Percentiles rank a stretch among this genome's conserved stretches.
These are phyloP conservation scores for Fallopia convolvulus DNA, from an alignment of 148 eudicot species.

Conservation along the genomic window DNA sequence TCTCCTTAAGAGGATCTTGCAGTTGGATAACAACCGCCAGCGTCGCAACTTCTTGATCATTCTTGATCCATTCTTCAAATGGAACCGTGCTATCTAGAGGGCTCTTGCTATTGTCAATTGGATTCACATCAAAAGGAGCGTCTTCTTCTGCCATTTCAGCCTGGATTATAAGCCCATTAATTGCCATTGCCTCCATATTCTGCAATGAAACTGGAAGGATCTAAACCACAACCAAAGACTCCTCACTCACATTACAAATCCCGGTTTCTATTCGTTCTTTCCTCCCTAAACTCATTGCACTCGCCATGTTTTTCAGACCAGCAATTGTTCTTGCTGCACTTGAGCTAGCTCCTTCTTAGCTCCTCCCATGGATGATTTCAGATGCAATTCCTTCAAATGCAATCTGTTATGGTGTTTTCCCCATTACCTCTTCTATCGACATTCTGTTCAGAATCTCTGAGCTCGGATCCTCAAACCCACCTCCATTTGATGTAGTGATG, in stretches of 20 bases:
- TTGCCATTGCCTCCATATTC: conserved; percentile 73
- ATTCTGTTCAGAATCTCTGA: conserved; percentile 50
- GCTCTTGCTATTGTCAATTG: conserved; percentile 25
- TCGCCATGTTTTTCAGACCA: conserved; percentile 60
- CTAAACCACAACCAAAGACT: conserved; percentile 52
- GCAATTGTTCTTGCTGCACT: conserved; percentile 76
- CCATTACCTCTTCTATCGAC: conserved; percentile 75
- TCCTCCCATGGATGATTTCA: conserved; percentile 77
- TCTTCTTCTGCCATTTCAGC: conserved; percentile 71
- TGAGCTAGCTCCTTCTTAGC: conserved; percentile 90
- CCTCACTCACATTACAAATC: conserved; percentile 74
- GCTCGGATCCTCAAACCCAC: conserved; percentile 56
- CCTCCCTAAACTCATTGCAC: conserved; percentile 59
- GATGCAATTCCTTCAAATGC: conserved; percentile 99
- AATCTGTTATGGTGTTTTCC: conserved; percentile 86
- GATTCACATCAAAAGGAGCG: conserved; percentile 84
- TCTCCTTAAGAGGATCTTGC: conserved; percentile 74
- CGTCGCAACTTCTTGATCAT: conserved; percentile 21
- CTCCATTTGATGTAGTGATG: conserved; percentile 27
- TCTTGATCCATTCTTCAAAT: conserved; percentile 67
- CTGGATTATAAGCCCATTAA: conserved; percentile 78
- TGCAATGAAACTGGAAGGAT: conserved; percentile 67
- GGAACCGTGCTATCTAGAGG: conserved; percentile 52
- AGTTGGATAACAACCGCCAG: conserved; percentile 46
- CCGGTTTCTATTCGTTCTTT: conserved; percentile 78